phyloP scores from a whole-genome alignment of 495 filamentous ascomycete genomes.

The Mytilinidion resinicola region DNA sequence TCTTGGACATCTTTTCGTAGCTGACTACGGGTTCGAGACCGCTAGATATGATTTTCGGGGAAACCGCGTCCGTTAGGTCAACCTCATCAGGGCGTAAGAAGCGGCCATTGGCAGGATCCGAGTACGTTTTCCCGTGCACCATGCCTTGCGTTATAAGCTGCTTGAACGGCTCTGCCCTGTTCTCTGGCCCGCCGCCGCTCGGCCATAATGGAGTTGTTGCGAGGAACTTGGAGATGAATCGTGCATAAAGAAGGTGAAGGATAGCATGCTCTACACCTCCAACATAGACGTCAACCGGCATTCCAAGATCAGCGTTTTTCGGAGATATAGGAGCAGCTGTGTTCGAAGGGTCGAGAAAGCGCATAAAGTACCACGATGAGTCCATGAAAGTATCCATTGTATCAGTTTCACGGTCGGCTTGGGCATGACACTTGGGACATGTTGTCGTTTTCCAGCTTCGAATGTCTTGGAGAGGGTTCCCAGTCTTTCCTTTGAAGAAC shows the following conservation, averaged over 20 bases:
- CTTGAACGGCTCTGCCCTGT: constrained; percentile 65
- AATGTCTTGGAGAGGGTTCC: constrained; percentile 68
- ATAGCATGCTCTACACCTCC: constrained; percentile 89
- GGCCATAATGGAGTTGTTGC: constrained; percentile 53
- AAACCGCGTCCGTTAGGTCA: constrained; percentile 47
- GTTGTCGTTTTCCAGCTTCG: constrained; percentile 67
- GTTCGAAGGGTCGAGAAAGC: constrained; percentile 67
- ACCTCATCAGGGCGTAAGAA: constrained; percentile 77
- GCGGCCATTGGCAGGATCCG: constrained; percentile 63
- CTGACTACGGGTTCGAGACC: constrained; percentile 52
- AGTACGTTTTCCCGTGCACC: constrained; percentile 83
- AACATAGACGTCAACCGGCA: constrained; percentile 80
- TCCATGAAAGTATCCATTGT: constrained; percentile 97
- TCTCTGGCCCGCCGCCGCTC: constrained; percentile 21
- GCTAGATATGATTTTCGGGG: constrained; percentile 55
- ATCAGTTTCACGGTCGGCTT: constrained; percentile 78
- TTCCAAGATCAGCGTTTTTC: constrained; percentile 43
- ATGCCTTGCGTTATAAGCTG: constrained; percentile 80
- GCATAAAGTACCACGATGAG: constrained; percentile 86
- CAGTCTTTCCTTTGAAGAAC: constrained; percentile 61
- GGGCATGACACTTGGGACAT: constrained; percentile 65
- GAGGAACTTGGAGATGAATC: constrained; percentile 86
- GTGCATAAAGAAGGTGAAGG: constrained; percentile 82
- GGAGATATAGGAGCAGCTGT: constrained; percentile 53
- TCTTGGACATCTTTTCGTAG: constrained; percentile 95